These are phyloP conservation scores for Metarhizium guizhouense DNA, from an alignment of 2,329 filamentous ascomycete species.

Conservation along the genomic window DNA sequence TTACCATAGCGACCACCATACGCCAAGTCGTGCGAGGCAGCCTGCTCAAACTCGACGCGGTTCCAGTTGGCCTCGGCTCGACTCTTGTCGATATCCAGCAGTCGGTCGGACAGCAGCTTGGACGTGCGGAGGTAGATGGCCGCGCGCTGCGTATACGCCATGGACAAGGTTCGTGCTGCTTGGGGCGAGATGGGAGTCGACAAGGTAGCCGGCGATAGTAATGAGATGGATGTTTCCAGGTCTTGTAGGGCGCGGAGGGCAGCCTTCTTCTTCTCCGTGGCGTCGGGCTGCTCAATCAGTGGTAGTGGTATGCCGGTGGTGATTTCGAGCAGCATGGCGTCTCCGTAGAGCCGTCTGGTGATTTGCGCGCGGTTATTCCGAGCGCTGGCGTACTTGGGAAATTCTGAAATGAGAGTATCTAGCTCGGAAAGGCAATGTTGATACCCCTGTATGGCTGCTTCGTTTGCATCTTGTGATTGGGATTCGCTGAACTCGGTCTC, in stretches of 20 bases:
- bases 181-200: constrained; percentile 51
- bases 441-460: constrained; percentile 35
- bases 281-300: constrained; percentile 29
- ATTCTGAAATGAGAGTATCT: constrained; percentile 42
- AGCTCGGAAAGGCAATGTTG: constrained; percentile 39
- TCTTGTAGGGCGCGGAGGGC: constrained; percentile 39
- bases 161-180: constrained; percentile 56
- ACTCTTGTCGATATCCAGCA: constrained; percentile 27
- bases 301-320: constrained; percentile 28
- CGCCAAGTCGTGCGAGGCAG: constrained; percentile 54
- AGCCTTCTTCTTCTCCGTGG: constrained; percentile 27
- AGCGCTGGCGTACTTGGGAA: constrained; percentile 62
- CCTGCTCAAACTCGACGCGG: constrained; percentile 50
- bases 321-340: constrained; percentile 41
- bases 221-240: constrained; percentile 46
- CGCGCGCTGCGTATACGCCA: constrained; percentile 64
- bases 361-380: constrained; percentile 69
- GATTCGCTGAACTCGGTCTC: constrained; percentile 43
- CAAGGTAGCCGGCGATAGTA: constrained; percentile 45
- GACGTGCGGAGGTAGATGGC: constrained; percentile 53
- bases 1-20: constrained; percentile 57
- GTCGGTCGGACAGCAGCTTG: constrained; percentile 33
- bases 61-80: constrained; percentile 41
- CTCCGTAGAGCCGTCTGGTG: constrained; percentile 51
- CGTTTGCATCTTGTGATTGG: constrained; percentile 24